Base-by-base conservation (phyloP, 768 basidiomycete genomes). In the Leccinum aurantiacum region DNA sequence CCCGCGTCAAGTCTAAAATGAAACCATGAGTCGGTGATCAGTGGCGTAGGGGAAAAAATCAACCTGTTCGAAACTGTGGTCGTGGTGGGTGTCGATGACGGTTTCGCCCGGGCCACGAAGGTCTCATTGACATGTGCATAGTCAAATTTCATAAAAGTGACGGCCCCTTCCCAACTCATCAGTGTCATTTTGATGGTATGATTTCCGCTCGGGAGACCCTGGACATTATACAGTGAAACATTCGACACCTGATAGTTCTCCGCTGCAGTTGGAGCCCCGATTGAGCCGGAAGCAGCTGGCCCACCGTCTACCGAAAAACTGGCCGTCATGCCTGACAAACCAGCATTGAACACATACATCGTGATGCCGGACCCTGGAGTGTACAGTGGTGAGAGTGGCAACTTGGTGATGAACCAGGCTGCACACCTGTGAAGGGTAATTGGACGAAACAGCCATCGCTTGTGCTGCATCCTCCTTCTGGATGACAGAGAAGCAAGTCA, bases 101-200 rank as follows among this genome's bases (percentile, higher is more conserved):
- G 37, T 29, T 4, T 25, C n/a, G 55, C 29, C 29, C 29, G 29
- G 2, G 29, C 57, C 37, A 67, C 62, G 4, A 67, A 56, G 24
- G 68, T 59, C 53, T 70, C 70, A 37, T 70, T 70, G 29, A 70
- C 31, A 17, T 54, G 27, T 50, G 70, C 70, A 48, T 69, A 71
- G 33, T 70, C 69, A 9, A 71, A 71, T 33, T 69, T 65, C 22
- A 22, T 22, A 22, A 22, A 22, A 22, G 22, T 22, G 22, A 22
- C 22, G 22, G 22, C 22, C 22, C 22, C 22, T 22, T 22, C 22
- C 22, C 22, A 22, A 22, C 22, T 22, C 22, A 22, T 22, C 22
- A 22, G 22, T 22, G 22, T 22, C 69, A 71, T 67, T 27, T 15
- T 29, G 49, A 71, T 58, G 24, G 60, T 68, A 27, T 72, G 68